A percentile compares a stretch with the other conserved stretches of the same genome.
These are phyloP conservation scores for Sphagnum tenellum DNA, from an alignment of 225 moss, liverwort and hornwort species.

Conservation along the genomic window DNA sequence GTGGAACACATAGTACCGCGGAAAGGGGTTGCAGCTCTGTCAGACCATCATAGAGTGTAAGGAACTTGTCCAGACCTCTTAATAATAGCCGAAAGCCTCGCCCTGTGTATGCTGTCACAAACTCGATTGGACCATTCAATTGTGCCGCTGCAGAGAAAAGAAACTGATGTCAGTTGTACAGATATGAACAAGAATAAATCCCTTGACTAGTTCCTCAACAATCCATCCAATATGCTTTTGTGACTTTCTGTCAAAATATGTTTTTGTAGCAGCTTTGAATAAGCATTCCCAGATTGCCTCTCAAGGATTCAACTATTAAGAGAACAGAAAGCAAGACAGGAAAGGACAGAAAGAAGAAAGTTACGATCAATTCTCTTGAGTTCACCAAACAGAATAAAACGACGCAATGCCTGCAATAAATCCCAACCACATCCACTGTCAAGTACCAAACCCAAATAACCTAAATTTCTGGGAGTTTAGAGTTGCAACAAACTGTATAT, in stretches of 20 bases:
- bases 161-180: no score
- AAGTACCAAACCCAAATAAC: no score
- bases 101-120: slow-evolving; percentile 57
- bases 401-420: slow-evolving; percentile 65
- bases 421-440: no score
- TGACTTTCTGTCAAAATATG: no score
- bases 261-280: background rate
- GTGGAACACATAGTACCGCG: slow-evolving; percentile 17
- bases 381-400: slow-evolving; percentile 50
- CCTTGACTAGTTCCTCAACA: no score
- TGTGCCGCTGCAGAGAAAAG: slow-evolving; percentile 29
- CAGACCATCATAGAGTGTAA: slow-evolving; percentile 67
- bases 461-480: no score
- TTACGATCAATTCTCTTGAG: slow-evolving; percentile 47
- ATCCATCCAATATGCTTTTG: no score
- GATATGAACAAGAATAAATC: no score
- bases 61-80: slow-evolving; percentile 73
- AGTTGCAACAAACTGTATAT: no score
- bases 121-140: slow-evolving; percentile 23
- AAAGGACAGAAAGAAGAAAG: slow-evolving; percentile 3
- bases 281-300: background rate
- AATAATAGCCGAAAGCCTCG: slow-evolving; percentile 68
- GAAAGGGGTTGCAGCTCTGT: slow-evolving; percentile 51
- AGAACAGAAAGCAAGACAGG: background rate
- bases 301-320: background rate